phyloP scores from a whole-genome alignment of 2,329 filamentous ascomycete genomes.

The Aspergillus hortae region DNA sequence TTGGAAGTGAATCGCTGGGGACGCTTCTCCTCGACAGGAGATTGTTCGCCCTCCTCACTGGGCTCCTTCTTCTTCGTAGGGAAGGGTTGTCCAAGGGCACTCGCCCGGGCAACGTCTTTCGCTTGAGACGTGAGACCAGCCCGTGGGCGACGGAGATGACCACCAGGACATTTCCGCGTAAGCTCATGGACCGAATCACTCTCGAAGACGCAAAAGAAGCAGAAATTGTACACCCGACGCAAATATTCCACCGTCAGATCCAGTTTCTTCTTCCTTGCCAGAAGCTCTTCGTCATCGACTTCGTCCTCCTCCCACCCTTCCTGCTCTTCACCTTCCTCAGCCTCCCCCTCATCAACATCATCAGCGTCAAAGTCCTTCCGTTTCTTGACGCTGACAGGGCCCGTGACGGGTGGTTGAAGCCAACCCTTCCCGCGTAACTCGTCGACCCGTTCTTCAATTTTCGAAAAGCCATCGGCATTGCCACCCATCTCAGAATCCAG shows the following conservation, averaged over 20 bases:
- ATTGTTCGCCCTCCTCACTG: slow-evolving; percentile 60
- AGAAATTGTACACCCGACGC: slow-evolving; percentile 95
- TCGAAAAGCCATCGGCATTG: slow-evolving; percentile 70
- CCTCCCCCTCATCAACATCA: slow-evolving; percentile 53
- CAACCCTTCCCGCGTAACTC: slow-evolving; percentile 71
- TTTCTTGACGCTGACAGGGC: slow-evolving; percentile 45
- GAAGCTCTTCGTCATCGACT: slow-evolving; percentile 80
- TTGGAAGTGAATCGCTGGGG: slow-evolving; percentile 68
- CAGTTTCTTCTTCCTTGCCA: slow-evolving; percentile 93
- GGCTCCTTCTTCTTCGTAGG: slow-evolving; percentile 74
- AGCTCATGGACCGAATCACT: slow-evolving; percentile 96
- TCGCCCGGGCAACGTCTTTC: slow-evolving; percentile 80
- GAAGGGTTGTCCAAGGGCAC: slow-evolving; percentile 76
- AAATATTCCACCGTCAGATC: slow-evolving; percentile 96
- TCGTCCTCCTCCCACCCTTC: slow-evolving; percentile 66
- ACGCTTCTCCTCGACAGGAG: slow-evolving; percentile 69
- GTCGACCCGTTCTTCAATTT: slow-evolving; percentile 83
- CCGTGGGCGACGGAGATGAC: slow-evolving; percentile 88
- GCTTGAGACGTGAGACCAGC: slow-evolving; percentile 79
- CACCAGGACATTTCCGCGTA: slow-evolving; percentile 90
- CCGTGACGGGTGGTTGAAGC: slow-evolving; percentile 61
- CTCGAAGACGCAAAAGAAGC: slow-evolving; percentile 99
- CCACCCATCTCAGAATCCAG: slow-evolving; percentile 80
- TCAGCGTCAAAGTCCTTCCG: slow-evolving; percentile 48
- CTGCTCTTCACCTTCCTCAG: slow-evolving; percentile 78